phyloP scores from a whole-genome alignment of 805 yeast genomes.

The Spathaspora hagerdaliae region DNA sequence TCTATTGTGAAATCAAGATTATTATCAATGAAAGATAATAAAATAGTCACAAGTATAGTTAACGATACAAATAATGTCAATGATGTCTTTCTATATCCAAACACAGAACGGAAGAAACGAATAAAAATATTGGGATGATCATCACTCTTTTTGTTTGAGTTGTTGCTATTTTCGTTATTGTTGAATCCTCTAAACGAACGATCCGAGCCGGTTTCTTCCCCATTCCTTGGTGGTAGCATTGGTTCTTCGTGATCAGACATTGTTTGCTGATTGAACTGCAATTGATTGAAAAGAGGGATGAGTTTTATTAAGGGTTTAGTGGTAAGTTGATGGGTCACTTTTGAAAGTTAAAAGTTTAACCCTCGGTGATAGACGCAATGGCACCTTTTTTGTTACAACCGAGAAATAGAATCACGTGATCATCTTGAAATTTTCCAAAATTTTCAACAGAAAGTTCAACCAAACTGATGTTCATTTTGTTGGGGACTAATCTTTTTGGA shows the following conservation, averaged over 20 bases:
- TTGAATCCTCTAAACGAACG: not conserved
- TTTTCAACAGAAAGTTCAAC: no score
- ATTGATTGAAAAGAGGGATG: no score
- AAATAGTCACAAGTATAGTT: slow-evolving; percentile 41
- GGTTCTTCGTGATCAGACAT: not conserved
- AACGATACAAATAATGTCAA: slow-evolving; percentile 52
- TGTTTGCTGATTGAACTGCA: no score
- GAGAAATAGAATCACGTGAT: no score
- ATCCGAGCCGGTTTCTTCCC: not conserved
- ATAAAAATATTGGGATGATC: slow-evolving; percentile 19
- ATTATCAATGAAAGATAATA: slow-evolving; percentile 37
- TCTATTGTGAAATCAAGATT: slow-evolving; percentile 32
- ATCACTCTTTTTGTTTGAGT: not conserved
- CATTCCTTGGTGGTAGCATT: not conserved
- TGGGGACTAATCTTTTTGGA: no score
- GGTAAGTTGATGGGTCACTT: no score
- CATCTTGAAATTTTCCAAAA: no score
- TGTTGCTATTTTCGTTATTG: slow-evolving; percentile 1
- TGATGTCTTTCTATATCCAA: slow-evolving; percentile 73
- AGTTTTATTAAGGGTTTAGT: no score
- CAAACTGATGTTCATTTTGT: not conserved
- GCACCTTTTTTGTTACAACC: no score
- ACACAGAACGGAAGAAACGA: slow-evolving; percentile 40
- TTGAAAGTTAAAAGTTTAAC: no score
- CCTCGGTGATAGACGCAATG: no score